Percentiles rank a stretch among this genome's conserved stretches.
These are phyloP conservation scores for Trichoderma guizhouense DNA, from an alignment of 2,329 filamentous ascomycete species.

Conservation along the genomic window DNA sequence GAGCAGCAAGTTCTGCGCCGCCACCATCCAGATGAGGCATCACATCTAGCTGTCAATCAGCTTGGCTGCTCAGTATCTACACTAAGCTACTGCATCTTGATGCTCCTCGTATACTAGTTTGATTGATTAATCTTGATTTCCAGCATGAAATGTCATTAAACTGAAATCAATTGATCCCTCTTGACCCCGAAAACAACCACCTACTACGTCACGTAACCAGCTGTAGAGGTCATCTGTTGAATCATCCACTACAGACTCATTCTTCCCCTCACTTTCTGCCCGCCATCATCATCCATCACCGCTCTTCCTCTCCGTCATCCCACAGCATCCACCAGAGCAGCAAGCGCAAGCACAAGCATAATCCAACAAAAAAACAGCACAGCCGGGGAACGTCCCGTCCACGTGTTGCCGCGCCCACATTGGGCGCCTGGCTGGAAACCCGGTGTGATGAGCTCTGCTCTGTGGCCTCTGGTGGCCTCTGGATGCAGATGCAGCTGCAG, in stretches of 20 bases:
- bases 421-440: background rate
- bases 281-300: background rate
- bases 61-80: background rate
- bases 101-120: background rate
- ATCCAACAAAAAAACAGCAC: background rate
- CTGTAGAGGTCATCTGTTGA: background rate
- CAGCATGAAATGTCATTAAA: background rate
- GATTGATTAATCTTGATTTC: background rate
- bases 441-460: conserved; percentile 5
- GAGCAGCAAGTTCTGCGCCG: background rate
- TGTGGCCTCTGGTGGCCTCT: background rate
- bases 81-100: background rate
- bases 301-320: background rate
- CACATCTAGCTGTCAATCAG: background rate
- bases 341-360: background rate
- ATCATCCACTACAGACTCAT: background rate
- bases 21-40: background rate
- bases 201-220: background rate
- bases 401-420: conserved; percentile 3
- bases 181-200: background rate
- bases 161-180: background rate
- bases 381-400: background rate
- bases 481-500: background rate
- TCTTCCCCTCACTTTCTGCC: background rate
- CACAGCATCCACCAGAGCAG: background rate